phyloP scores from a whole-genome alignment of 306 rosid genomes.

The Pyrus communis region DNA sequence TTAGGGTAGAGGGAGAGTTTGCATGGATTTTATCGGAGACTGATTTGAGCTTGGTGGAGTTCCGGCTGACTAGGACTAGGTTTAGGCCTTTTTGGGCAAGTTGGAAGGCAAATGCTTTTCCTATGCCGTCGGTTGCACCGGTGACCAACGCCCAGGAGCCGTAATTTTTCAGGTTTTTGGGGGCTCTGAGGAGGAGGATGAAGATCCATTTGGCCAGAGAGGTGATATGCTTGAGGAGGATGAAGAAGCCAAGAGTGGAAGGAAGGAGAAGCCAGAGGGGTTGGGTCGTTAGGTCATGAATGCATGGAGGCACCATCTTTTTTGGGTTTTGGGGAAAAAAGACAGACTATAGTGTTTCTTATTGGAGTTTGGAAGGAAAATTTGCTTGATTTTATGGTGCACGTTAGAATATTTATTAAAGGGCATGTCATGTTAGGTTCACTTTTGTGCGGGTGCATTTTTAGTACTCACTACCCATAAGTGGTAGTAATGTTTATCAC shows the following conservation, averaged over 20 bases:
- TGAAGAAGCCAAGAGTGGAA: slow-evolving; percentile 41
- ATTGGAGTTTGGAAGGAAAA: neutral
- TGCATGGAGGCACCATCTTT: neutral
- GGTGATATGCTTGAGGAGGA: slow-evolving; percentile 9
- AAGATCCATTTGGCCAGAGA: slow-evolving; percentile 41
- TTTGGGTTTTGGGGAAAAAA: neutral
- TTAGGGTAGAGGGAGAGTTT: slow-evolving; percentile 13
- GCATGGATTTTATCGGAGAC: slow-evolving; percentile 36
- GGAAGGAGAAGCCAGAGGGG: slow-evolving; percentile 23
- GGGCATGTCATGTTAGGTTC: no score
- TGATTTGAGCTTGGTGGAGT: slow-evolving; percentile 33
- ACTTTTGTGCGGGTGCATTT: no score
- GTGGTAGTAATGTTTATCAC: no score
- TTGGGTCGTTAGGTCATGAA: slow-evolving; percentile 2
- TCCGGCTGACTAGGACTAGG: slow-evolving; percentile 58
- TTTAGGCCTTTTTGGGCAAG: slow-evolving; percentile 55
- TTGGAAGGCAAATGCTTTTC: slow-evolving; percentile 62
- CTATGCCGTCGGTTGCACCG: slow-evolving; percentile 84
- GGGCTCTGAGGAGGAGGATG: slow-evolving; percentile 38
- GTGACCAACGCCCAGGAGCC: slow-evolving; percentile 81
- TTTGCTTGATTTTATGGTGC: neutral
- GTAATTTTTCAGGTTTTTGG: slow-evolving; percentile 50
- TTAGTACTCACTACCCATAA: no score
- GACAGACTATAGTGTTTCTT: neutral
- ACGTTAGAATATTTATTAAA: no score